Conservation (phyloP, 2,329 filamentous ascomycete species). For the Neofusicoccum parvum region DNA sequence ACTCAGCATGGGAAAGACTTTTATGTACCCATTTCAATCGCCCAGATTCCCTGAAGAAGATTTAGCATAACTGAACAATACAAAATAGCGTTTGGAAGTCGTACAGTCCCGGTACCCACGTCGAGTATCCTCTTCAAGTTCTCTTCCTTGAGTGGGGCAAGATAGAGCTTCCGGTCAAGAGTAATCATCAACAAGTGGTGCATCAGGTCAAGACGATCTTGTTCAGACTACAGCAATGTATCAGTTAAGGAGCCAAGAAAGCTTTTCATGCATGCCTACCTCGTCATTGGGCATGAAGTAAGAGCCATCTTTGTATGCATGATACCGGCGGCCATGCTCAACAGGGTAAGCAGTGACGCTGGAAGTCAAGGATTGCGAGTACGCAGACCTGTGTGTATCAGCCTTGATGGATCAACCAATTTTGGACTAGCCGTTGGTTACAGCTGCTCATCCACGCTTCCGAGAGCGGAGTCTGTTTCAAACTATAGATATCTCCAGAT, state of each 20-base stretch:
- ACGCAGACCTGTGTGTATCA: neutral
- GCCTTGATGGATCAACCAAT: neutral
- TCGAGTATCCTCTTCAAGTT: conserved; percentile 26
- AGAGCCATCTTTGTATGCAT: conserved; percentile 31
- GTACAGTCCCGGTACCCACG: conserved; percentile 30
- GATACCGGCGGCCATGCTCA: conserved; percentile 34
- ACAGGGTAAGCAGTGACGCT: conserved; percentile 26
- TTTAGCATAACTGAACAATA: neutral
- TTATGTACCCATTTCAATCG: conserved; percentile 26
- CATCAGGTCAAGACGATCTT: conserved; percentile 34
- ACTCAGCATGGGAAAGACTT: no score
- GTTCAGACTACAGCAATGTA: conserved; percentile 26
- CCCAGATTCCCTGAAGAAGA: conserved; percentile 31
- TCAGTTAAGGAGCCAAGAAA: neutral
- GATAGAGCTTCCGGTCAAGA: conserved; percentile 32
- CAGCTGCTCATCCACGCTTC: conserved; percentile 4
- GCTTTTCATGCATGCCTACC: conserved; percentile 9
- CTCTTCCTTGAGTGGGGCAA: conserved; percentile 25
- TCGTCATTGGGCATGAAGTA: conserved; percentile 31
- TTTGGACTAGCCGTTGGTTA: neutral
- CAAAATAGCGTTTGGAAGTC: neutral
- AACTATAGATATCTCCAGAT: neutral
- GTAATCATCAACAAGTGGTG: conserved; percentile 29
- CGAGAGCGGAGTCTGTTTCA: neutral
- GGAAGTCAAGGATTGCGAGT: conserved; percentile 13